Percentiles rank a stretch among this genome's conserved stretches.
Conservation (phyloP, 73 alveolate species). For the Paramecium tetraurelia region DNA sequence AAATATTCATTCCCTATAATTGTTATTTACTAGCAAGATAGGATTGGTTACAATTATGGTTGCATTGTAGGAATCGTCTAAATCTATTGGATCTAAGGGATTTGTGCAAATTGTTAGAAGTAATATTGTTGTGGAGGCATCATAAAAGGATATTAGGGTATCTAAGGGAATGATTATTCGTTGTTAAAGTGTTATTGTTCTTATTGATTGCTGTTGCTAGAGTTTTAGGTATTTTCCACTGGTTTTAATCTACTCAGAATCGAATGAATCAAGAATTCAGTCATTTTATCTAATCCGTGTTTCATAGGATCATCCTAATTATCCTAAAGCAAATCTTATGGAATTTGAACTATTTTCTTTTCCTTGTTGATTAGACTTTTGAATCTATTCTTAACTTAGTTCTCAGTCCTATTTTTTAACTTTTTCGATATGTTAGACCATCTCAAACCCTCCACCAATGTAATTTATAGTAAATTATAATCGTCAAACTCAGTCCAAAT, state of each 20-base stretch:
- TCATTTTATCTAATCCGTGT: constrained; percentile 8
- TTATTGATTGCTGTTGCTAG: background rate
- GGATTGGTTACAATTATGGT: background rate
- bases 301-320: background rate
- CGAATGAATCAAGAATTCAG: background rate
- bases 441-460: constrained; percentile 16
- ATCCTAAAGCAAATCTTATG: background rate
- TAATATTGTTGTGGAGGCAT: background rate
- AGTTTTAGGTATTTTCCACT: background rate
- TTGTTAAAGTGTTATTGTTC: background rate
- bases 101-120: background rate
- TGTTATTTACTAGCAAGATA: background rate
- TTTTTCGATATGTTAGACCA: constrained; percentile 63
- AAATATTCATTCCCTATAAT: background rate
- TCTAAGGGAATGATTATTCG: background rate
- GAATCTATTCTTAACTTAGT: constrained; percentile 57
- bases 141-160: background rate
- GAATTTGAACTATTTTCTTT: background rate
- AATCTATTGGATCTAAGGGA: background rate
- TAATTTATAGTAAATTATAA: background rate
- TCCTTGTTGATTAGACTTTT: constrained; percentile 58
- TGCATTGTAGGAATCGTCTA: background rate
- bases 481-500: constrained; percentile 41
- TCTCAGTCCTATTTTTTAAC: constrained; percentile 58
- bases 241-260: constrained; percentile 23